Evolutionary conservation across 2,329 filamentous ascomycete species (phyloP), one percentile per base, ranked within the genome.

Genomic region (Chaetomium globosum): DNA sequence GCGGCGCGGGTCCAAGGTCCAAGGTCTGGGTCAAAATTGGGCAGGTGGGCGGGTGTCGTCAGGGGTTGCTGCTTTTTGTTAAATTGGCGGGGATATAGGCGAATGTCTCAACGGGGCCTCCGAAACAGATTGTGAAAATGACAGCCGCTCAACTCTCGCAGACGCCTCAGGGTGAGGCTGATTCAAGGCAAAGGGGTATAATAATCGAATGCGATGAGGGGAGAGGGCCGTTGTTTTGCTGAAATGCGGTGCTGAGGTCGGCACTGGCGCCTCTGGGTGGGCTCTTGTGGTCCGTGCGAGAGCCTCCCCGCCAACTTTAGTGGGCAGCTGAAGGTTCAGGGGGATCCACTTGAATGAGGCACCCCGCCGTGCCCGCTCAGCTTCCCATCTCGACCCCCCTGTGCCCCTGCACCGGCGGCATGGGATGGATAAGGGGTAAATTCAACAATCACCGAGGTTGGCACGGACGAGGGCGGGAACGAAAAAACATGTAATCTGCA

Each of bases 1-100:
- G 69, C 70, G 67, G 69, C 70, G 69, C 68, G 71, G 70, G 63
- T 71, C 68, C 67, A 63, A 67, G 63, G 39, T 64, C 66, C 67
- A 63, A 67, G 63, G 39, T 64, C 66, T 61, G 68, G 68, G 64
- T 70, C 71, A 71, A 72, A 71, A 71, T 73, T 69, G 71, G 71
- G 71, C 67, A 69, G 66, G 70, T 70, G 67, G 70, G 68, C 64
- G 62, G 59, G 64, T 63, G 66, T 53, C 30, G 36, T 21, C 43
- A 54, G 59, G 59, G 59, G 59, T 36, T 28, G 59, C 49, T 31
- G n/a, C 55, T 60, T 31, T 53, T 43, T 61, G 51, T 63, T 43
- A 28, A n/a, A 16, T 3, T n/a, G 6, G 21, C 21, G 5, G 8
- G 23, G 8, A 19, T 28, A 8, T 8, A 4, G 31, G 55, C 30